Evolutionary conservation across 2,329 filamentous ascomycete species (phyloP).

Genomic region (Dactylellina sp.): DNA sequence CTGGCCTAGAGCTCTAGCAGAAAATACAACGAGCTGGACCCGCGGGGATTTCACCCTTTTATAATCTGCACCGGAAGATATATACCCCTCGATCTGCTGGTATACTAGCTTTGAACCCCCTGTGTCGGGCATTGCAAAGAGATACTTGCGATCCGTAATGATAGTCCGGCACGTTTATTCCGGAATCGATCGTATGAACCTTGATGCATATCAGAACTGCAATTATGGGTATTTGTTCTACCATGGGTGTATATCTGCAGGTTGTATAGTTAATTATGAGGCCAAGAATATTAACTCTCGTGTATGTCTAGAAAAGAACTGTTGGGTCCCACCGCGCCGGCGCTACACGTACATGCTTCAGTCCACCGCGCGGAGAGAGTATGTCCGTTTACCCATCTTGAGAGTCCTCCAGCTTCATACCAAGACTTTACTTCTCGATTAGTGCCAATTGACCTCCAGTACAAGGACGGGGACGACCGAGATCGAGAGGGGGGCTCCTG

Average conservation of each 20-base stretch:
- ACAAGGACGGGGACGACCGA: too few species aligned
- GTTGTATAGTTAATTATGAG: not conserved
- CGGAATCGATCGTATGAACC: constrained; percentile 20
- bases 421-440: too few species aligned
- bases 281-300: too few species aligned
- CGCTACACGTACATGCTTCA: too few species aligned
- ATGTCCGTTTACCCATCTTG: constrained; percentile 34
- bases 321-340: too few species aligned
- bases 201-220: constrained; percentile 6
- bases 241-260: constrained; percentile 2
- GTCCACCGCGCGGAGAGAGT: constrained; percentile 22
- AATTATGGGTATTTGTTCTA: not conserved
- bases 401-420: too few species aligned
- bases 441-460: too few species aligned
- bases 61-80: not conserved
- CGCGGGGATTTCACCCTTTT: constrained; percentile 13
- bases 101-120: too few species aligned
- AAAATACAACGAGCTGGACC: constrained; percentile 1
- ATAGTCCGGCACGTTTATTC: constrained; percentile 29
- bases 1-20: constrained; percentile 3
- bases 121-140: too few species aligned
- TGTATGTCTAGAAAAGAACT: too few species aligned
- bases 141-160: not conserved
- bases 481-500: too few species aligned
- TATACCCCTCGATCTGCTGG: not conserved